Evolutionary conservation across 352 stramenopile species (phyloP).

Genomic region (Phytophthora agathidicida): DNA sequence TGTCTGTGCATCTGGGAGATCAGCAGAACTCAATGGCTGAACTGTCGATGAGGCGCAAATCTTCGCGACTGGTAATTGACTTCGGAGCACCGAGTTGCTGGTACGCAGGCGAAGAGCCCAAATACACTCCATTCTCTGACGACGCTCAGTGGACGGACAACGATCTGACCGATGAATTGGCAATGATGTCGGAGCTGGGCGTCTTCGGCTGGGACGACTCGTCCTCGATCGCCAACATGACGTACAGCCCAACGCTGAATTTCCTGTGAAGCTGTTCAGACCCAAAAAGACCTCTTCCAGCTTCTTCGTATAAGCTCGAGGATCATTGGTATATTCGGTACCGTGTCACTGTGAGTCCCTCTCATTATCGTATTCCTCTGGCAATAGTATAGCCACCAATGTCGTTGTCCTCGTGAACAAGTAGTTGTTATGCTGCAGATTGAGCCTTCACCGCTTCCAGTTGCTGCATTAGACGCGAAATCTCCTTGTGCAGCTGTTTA

Average conservation of each 20-base stretch:
- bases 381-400: conserved; percentile 25
- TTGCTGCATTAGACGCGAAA: conserved; percentile 58
- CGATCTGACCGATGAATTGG: conserved; percentile 45
- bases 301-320: conserved; percentile 12
- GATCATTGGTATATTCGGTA: conserved; percentile 11
- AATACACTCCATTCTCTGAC: conserved; percentile 28
- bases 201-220: conserved; percentile 33
- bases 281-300: not conserved
- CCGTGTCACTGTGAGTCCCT: conserved; percentile 22
- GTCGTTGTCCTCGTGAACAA: conserved; percentile 21
- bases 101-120: conserved; percentile 37
- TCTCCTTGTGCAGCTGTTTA: conserved; percentile 61
- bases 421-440: conserved; percentile 20
- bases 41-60: conserved; percentile 26
- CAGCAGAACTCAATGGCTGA: conserved; percentile 19
- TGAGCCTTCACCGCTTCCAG: conserved; percentile 42
- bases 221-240: conserved; percentile 5
- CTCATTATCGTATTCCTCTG: conserved; percentile 21
- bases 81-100: conserved; percentile 61
- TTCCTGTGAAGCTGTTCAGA: conserved; percentile 23
- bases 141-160: conserved; percentile 46
- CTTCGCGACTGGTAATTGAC: conserved; percentile 46
- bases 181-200: conserved; percentile 32
- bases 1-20: conserved; percentile 16
- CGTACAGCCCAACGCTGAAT: conserved; percentile 24